phyloP scores from a whole-genome alignment of 306 rosid genomes.

The Cicer judaicum region DNA sequence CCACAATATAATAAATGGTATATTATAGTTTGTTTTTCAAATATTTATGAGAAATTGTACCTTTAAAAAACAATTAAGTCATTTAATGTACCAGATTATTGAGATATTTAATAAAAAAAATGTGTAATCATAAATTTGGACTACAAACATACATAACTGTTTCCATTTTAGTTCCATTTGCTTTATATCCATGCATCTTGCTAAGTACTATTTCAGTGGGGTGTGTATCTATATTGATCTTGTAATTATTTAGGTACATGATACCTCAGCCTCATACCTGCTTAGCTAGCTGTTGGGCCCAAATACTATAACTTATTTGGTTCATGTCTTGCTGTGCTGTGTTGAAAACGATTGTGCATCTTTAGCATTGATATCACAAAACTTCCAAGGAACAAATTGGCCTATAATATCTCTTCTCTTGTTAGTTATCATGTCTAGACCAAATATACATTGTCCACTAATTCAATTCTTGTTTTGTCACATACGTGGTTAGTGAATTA shows the following conservation, averaged over 20 bases:
- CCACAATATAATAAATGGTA: too few species aligned
- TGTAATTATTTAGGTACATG: slow-evolving; percentile 17
- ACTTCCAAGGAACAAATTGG: slow-evolving; percentile 29
- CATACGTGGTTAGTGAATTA: slow-evolving; percentile 4
- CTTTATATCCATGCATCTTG: slow-evolving; percentile 34
- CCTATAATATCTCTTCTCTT: slow-evolving; percentile 26
- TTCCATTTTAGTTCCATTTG: neutral
- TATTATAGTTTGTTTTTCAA: too few species aligned
- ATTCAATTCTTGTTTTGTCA: slow-evolving; percentile 21
- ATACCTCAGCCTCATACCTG: neutral
- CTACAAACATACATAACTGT: neutral
- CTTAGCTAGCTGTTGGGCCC: slow-evolving; percentile 34
- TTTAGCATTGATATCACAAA: slow-evolving; percentile 16
- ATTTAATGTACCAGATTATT: too few species aligned
- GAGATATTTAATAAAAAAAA: too few species aligned
- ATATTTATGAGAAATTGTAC: too few species aligned
- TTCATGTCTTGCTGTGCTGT: neutral
- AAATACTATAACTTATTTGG: neutral
- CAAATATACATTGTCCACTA: slow-evolving; percentile 11
- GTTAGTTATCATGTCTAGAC: slow-evolving; percentile 8
- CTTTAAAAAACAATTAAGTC: too few species aligned
- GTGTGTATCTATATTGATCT: neutral
- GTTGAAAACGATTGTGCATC: slow-evolving; percentile 31
- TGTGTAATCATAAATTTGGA: neutral
- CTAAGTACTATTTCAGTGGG: neutral